Evolutionary conservation across 2,329 filamentous ascomycete species (phyloP).

Genomic region (Apiospora aurea): DNA sequence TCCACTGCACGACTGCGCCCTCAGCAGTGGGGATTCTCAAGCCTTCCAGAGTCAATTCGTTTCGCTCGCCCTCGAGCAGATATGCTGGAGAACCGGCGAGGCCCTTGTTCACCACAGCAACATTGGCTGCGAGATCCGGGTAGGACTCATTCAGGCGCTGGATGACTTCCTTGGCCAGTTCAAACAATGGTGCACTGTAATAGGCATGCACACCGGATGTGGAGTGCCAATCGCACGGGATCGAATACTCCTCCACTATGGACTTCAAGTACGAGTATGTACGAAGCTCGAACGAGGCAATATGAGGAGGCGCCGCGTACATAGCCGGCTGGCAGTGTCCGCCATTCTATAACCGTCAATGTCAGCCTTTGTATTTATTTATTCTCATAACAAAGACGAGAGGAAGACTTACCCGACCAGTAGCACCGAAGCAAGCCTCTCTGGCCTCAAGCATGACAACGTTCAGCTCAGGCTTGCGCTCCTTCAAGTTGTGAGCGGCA

Average conservation of each 20-base stretch:
- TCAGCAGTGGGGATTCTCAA: slow-evolving; percentile 63
- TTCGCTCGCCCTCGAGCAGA: slow-evolving; percentile 36
- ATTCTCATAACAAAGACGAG: background rate
- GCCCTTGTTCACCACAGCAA: slow-evolving; percentile 48
- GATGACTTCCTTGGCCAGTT: slow-evolving; percentile 58
- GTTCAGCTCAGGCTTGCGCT: slow-evolving; percentile 51
- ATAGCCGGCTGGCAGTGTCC: slow-evolving; percentile 79
- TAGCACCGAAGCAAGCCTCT: slow-evolving; percentile 84
- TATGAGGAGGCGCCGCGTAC: slow-evolving; percentile 64
- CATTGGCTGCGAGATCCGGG: slow-evolving; percentile 63
- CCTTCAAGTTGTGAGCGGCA: slow-evolving; percentile 68
- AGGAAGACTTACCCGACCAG: slow-evolving; percentile 68
- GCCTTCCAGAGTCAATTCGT: slow-evolving; percentile 50
- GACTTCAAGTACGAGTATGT: slow-evolving; percentile 68
- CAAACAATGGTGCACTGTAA: slow-evolving; percentile 62
- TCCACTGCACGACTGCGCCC: slow-evolving; percentile 69
- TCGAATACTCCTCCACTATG: slow-evolving; percentile 61
- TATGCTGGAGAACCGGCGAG: slow-evolving; percentile 34
- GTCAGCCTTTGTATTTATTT: background rate
- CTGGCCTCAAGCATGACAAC: slow-evolving; percentile 79
- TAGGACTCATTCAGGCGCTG: slow-evolving; percentile 54
- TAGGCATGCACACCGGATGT: slow-evolving; percentile 71
- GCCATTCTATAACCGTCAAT: slow-evolving; percentile 58
- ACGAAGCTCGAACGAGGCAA: slow-evolving; percentile 75
- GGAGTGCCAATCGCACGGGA: slow-evolving; percentile 74